These are phyloP conservation scores for Lagenaria siceraria DNA, from an alignment of 306 rosid genomes.

Conservation along the genomic window DNA sequence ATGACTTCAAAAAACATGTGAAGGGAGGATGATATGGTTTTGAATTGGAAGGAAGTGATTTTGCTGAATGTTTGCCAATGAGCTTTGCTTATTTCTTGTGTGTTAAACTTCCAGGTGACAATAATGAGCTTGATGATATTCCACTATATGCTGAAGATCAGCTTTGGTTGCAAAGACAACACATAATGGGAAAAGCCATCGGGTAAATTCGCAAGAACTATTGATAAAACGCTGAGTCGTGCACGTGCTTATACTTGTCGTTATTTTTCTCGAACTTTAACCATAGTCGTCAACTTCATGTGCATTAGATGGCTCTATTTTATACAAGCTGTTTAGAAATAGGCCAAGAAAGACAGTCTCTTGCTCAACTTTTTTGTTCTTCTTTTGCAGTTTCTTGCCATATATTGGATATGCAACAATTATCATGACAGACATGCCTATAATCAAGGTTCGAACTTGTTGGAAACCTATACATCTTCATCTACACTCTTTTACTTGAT, in stretches of 20 bases:
- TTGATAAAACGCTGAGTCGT: not conserved
- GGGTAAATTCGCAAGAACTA: conserved; percentile 30
- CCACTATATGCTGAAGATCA: conserved; percentile 47
- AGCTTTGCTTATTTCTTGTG: not conserved
- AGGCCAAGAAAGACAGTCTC: not conserved
- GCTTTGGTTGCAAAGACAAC: conserved; percentile 49
- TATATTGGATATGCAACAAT: conserved; percentile 59
- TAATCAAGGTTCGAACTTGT: conserved; percentile 49
- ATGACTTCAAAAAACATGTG: not conserved
- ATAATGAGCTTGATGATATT: conserved; percentile 41
- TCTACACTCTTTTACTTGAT: not conserved
- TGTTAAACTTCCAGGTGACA: conserved; percentile 44
- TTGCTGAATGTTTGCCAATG: not conserved
- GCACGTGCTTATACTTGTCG: not conserved
- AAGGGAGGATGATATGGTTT: not conserved
- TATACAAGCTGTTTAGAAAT: not conserved
- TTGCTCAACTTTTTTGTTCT: not conserved
- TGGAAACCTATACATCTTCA: not conserved
- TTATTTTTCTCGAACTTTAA: not conserved
- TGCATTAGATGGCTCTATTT: not conserved
- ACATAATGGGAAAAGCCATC: conserved; percentile 61
- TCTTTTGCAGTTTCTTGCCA: conserved; percentile 56
- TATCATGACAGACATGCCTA: conserved; percentile 56
- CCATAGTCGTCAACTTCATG: not conserved
- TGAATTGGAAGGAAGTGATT: not conserved